Conservation (phyloP, 371 early-diverging fungal genomes). For the Rhizomucor miehei region DNA sequence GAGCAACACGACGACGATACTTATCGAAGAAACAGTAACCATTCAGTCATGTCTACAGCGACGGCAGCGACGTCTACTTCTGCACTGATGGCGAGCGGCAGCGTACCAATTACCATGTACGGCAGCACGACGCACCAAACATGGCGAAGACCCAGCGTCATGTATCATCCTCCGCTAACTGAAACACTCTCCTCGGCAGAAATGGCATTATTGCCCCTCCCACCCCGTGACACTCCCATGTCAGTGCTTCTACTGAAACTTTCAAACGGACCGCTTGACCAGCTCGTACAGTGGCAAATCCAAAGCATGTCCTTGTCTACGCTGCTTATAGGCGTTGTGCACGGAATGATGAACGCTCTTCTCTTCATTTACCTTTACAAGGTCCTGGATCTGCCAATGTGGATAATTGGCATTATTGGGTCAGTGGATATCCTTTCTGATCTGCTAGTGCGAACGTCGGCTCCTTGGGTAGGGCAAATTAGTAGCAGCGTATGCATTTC, state of each 20-base stretch:
- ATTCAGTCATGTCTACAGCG: constrained; percentile 9
- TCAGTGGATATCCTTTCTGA: constrained; percentile 16
- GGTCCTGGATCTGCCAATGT: constrained; percentile 22
- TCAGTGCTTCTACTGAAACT: constrained; percentile 16
- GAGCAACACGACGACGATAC: constrained; percentile 9
- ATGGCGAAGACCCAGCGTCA: neutral
- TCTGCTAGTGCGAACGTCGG: constrained; percentile 14
- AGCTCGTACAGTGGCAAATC: constrained; percentile 10
- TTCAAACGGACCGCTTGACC: constrained; percentile 1
- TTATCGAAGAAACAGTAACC: constrained; percentile 10
- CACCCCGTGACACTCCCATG: constrained; percentile 26
- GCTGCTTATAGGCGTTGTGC: constrained; percentile 24
- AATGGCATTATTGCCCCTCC: constrained; percentile 26
- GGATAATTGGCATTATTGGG: constrained; percentile 15
- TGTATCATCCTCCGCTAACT: neutral
- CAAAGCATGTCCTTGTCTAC: constrained; percentile 18
- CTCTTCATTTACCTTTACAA: constrained; percentile 27
- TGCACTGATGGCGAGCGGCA: constrained; percentile 12
- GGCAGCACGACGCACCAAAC: constrained; percentile 3
- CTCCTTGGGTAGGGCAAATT: constrained; percentile 26
- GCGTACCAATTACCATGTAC: constrained; percentile 11
- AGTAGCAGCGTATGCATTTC: no score
- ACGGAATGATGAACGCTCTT: constrained; percentile 26
- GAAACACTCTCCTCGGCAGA: constrained; percentile 23
- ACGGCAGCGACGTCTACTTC: constrained; percentile 8